Conservation (phyloP, 768 basidiomycete genomes). For the Cystofilobasidium capitatum region DNA sequence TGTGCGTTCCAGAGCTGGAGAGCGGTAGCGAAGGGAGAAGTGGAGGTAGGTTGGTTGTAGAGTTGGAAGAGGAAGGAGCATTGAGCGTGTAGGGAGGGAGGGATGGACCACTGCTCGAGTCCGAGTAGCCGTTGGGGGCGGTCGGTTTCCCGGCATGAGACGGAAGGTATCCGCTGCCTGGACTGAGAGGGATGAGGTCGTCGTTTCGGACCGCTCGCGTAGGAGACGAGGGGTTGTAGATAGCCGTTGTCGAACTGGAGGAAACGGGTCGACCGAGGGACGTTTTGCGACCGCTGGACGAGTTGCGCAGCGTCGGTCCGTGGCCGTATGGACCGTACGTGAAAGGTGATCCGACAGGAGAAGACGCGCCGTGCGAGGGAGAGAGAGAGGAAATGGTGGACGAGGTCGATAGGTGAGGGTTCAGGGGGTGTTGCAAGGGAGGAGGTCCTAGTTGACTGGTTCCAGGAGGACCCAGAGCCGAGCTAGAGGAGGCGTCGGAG, state of each 20-base stretch:
- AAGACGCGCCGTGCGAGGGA: neutral
- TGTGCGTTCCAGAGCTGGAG: neutral
- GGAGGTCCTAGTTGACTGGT: neutral
- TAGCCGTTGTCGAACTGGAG: neutral
- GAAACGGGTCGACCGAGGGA: neutral
- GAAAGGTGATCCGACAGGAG: neutral
- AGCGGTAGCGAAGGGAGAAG: slow-evolving; percentile 8
- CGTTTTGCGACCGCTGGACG: neutral
- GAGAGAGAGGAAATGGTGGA: neutral
- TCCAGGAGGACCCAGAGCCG: neutral
- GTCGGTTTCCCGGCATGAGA: neutral
- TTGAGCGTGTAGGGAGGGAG: slow-evolving; percentile 11
- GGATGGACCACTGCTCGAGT: neutral
- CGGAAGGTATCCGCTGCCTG: neutral
- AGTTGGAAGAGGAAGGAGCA: neutral
- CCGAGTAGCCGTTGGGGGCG: neutral
- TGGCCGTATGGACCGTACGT: neutral
- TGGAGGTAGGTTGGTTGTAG: neutral
- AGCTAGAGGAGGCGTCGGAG: neutral
- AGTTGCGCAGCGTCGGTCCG: neutral
- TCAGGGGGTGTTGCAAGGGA: neutral
- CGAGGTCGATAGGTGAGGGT: neutral
- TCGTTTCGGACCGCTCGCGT: neutral
- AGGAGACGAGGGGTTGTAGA: neutral
- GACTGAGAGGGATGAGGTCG: neutral